A percentile compares a stretch with the other conserved stretches of the same genome.
Evolutionary conservation across 306 rosid genomes (phyloP).

Genomic region (Rubus idaeus): DNA sequence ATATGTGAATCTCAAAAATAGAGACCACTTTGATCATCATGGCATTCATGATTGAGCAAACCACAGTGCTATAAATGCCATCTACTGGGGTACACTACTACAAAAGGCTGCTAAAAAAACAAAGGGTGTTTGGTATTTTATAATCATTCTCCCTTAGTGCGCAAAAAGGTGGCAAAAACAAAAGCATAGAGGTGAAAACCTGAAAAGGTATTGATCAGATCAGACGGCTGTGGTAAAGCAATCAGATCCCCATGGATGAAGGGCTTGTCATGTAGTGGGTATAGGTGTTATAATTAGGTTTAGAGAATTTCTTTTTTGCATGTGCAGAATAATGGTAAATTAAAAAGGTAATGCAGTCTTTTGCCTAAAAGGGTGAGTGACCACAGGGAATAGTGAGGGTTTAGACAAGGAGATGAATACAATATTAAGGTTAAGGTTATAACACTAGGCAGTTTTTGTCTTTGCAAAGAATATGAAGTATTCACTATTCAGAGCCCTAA

Average conservation of each 20-base stretch:
- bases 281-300: background rate
- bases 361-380: constrained; percentile 9
- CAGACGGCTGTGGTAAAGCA: background rate
- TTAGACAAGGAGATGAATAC: constrained; percentile 6
- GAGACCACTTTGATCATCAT: constrained; percentile 29
- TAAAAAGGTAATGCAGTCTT: constrained; percentile 26
- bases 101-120: constrained; percentile 31
- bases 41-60: constrained; percentile 44
- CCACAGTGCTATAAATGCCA: constrained; percentile 15
- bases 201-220: background rate
- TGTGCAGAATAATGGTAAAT: constrained; percentile 21
- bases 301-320: constrained; percentile 5
- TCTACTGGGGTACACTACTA: background rate
- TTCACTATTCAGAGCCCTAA: constrained; percentile 15
- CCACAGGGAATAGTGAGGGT: constrained; percentile 4
- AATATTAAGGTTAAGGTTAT: background rate
- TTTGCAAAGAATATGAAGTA: constrained; percentile 1
- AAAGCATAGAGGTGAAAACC: constrained; percentile 2
- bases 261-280: constrained; percentile 15
- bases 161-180: constrained; percentile 18
- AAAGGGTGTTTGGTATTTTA: constrained; percentile 1
- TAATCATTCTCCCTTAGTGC: constrained; percentile 19
- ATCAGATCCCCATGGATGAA: constrained; percentile 6
- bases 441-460: background rate
- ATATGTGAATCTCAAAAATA: background rate